Evolutionary conservation across 2,329 filamentous ascomycete species (phyloP).

Genomic region (Ramichloridium luteum): DNA sequence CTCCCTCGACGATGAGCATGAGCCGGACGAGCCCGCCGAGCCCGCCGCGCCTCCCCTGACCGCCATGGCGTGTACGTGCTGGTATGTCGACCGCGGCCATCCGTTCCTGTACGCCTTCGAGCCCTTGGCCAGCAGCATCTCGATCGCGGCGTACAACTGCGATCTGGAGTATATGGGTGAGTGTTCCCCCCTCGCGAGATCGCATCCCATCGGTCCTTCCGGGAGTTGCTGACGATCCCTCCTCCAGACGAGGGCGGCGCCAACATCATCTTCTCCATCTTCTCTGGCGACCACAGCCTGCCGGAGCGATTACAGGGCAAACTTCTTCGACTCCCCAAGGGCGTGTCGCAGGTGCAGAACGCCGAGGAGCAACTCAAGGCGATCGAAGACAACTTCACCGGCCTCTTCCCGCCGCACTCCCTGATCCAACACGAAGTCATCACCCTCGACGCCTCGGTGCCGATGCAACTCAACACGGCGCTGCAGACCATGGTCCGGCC

Average conservation of each 20-base stretch:
- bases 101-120: slow-evolving; percentile 9
- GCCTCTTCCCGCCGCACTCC: slow-evolving; percentile 20
- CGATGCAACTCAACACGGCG: slow-evolving; percentile 14
- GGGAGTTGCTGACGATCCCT: too few relatives aligned
- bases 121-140: slow-evolving; percentile 2
- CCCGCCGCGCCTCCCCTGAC: too few relatives aligned
- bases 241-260: slow-evolving; percentile 27
- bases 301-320: slow-evolving; percentile 13
- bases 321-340: slow-evolving; percentile 24
- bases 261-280: slow-evolving; percentile 25
- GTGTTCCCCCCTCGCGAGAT: too few relatives aligned
- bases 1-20: too few relatives aligned
- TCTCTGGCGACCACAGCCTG: slow-evolving; percentile 7
- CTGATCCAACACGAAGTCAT: slow-evolving; percentile 22
- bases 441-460: slow-evolving; percentile 12
- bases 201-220: too few relatives aligned
- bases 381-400: slow-evolving; percentile 17
- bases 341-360: slow-evolving; percentile 19
- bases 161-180: slow-evolving; percentile 21
- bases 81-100: slow-evolving; percentile 8
- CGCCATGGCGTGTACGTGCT: too few relatives aligned
- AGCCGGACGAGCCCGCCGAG: too few relatives aligned
- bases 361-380: slow-evolving; percentile 18
- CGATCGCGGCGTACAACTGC: slow-evolving; percentile 4
- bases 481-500: slow-evolving; percentile 15